phyloP scores from a whole-genome alignment of 768 basidiomycete species.

The Mycena alexandri region DNA sequence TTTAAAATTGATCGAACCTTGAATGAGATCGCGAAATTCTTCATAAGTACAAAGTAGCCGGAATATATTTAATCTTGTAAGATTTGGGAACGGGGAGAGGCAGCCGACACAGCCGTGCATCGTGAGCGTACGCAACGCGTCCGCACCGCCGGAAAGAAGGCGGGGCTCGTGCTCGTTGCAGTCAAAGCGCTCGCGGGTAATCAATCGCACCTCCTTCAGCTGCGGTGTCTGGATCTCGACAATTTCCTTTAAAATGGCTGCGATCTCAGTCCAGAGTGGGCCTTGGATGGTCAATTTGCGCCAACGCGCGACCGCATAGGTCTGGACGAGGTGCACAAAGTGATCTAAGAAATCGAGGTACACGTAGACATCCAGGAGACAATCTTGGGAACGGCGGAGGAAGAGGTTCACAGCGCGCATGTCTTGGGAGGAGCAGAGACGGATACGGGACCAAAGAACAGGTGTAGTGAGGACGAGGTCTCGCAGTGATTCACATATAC shows the following conservation, averaged over 20 bases:
- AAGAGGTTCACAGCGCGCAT: conserved; percentile 35
- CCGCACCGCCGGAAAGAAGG: conserved; percentile 18
- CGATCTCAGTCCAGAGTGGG: conserved; percentile 2
- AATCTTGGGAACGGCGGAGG: conserved; percentile 45
- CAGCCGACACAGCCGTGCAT: conserved; percentile 33
- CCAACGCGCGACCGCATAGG: conserved; percentile 15
- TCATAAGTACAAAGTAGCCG: conserved; percentile 24
- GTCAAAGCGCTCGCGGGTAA: background rate
- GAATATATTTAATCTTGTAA: conserved; percentile 27
- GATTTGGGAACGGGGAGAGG: conserved; percentile 28
- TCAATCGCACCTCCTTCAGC: conserved; percentile 12
- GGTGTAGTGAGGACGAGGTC: conserved; percentile 42
- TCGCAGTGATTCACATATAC: conserved; percentile 48
- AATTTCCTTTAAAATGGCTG: conserved; percentile 13
- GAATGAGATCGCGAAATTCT: conserved; percentile 26
- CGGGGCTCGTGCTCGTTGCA: conserved; percentile 13
- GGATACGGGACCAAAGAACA: conserved; percentile 46
- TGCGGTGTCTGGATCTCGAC: conserved; percentile 6
- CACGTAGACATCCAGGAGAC: conserved; percentile 40
- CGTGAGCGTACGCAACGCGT: conserved; percentile 22
- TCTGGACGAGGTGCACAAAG: conserved; percentile 6
- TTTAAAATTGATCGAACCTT: conserved; percentile 8
- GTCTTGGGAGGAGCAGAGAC: conserved; percentile 26
- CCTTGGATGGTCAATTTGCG: conserved; percentile 18
- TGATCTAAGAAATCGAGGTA: conserved; percentile 18